phyloP scores from a whole-genome alignment of 208 protist genomes.

The Leishmania major region DNA sequence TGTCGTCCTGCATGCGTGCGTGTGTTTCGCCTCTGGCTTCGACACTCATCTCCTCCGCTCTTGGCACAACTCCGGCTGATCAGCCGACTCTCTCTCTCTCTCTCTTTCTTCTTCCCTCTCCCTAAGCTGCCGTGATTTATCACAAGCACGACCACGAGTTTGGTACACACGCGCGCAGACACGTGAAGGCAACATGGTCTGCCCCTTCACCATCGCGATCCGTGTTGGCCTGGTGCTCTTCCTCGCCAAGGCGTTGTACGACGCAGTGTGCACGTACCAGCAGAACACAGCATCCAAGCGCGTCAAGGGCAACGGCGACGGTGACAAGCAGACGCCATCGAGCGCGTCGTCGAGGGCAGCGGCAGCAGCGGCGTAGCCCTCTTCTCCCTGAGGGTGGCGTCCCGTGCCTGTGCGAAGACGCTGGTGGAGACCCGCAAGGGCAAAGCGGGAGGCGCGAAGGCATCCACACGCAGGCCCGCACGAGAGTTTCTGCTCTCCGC shows the following conservation, averaged over 20 bases:
- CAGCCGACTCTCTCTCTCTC: neutral
- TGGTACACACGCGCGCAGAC: neutral
- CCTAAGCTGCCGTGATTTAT: neutral
- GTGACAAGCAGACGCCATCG: neutral
- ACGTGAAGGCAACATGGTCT: constrained; percentile 25
- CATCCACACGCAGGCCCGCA: too few relatives aligned
- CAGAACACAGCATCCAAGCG: neutral
- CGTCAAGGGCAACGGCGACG: neutral
- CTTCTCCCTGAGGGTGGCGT: too few relatives aligned
- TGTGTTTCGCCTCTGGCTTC: too few relatives aligned
- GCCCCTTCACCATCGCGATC: constrained; percentile 46
- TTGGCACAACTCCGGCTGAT: neutral
- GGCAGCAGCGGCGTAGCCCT: neutral
- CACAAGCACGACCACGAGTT: neutral
- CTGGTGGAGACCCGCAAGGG: too few relatives aligned
- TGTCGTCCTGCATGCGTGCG: neutral
- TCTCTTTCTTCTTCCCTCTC: neutral
- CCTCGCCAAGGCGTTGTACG: constrained; percentile 37
- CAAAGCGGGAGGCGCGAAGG: too few relatives aligned
- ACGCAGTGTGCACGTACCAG: constrained; percentile 11
- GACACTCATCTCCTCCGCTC: neutral
- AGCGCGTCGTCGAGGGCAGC: neutral
- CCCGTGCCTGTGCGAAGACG: too few relatives aligned
- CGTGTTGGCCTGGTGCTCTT: constrained; percentile 35
- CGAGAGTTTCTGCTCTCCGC: too few relatives aligned